A percentile compares a stretch with the other conserved stretches of the same genome.
These are phyloP conservation scores for Malus sieversii DNA, from an alignment of 306 rosid genomes.

Conservation along the genomic window DNA sequence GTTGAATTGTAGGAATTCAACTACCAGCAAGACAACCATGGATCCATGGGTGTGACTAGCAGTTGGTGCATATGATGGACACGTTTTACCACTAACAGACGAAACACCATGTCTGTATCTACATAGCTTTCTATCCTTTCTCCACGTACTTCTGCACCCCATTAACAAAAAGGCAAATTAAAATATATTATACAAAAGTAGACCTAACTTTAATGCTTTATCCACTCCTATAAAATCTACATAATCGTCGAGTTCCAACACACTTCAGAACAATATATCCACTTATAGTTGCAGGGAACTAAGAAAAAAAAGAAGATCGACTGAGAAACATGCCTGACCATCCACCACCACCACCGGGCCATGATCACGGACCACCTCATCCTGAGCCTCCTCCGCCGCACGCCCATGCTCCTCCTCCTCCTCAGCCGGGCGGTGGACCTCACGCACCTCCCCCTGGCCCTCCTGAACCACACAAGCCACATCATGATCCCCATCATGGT, in stretches of 20 bases:
- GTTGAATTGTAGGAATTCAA: not conserved
- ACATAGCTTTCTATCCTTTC: not conserved
- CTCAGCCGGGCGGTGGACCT: slow-evolving; percentile 15
- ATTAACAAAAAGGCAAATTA: not conserved
- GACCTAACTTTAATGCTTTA: not conserved
- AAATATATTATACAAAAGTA: too few relatives aligned
- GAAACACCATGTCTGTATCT: not conserved
- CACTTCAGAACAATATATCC: too few relatives aligned
- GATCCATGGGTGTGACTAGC: not conserved
- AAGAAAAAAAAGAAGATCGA: too few relatives aligned
- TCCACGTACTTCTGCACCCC: not conserved
- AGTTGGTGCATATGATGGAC: not conserved
- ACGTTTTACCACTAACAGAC: not conserved
- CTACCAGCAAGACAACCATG: not conserved
- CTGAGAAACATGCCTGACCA: slow-evolving; percentile 32
- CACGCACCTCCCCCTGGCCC: slow-evolving; percentile 13
- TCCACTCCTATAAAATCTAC: not conserved
- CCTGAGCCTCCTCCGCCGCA: slow-evolving; percentile 29
- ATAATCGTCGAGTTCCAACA: too few relatives aligned
- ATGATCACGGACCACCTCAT: slow-evolving; percentile 23
- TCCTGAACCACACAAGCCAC: slow-evolving; percentile 32
- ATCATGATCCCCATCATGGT: not conserved
- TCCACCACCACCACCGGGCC: slow-evolving; percentile 46
- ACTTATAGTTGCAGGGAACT: too few relatives aligned
- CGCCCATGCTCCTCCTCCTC: slow-evolving; percentile 24